Evolutionary conservation across 495 filamentous ascomycete genomes (phyloP).

Genomic region (Jackrogersella multiformis): DNA sequence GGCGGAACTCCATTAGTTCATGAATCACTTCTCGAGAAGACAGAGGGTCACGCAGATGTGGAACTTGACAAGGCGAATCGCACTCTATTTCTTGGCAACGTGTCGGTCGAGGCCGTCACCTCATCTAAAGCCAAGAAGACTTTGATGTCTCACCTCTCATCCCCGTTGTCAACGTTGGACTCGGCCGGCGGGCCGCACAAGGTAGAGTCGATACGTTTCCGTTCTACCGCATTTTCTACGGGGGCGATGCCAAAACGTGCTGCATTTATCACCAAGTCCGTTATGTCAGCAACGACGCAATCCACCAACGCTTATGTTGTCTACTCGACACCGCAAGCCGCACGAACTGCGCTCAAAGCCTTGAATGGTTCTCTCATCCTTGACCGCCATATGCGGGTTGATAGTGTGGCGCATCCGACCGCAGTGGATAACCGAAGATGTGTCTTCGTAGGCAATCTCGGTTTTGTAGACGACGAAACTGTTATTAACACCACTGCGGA

Average conservation of each 20-base stretch:
- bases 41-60: slow-evolving; percentile 51
- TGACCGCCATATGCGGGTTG: slow-evolving; percentile 88
- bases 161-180: slow-evolving; percentile 55
- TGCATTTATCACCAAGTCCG: slow-evolving; percentile 80
- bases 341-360: slow-evolving; percentile 75
- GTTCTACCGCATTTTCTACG: slow-evolving; percentile 83
- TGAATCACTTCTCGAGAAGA: slow-evolving; percentile 58
- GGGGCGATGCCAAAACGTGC: slow-evolving; percentile 87
- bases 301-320: slow-evolving; percentile 96
- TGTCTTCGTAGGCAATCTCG: slow-evolving; percentile 96
- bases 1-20: slow-evolving; percentile 53
- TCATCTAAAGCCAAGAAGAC: slow-evolving; percentile 81
- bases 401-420: slow-evolving; percentile 87
- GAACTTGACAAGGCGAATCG: slow-evolving; percentile 87
- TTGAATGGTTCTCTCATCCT: slow-evolving; percentile 88
- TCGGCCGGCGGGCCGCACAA: slow-evolving; percentile 66
- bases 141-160: slow-evolving; percentile 71
- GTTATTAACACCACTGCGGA: slow-evolving; percentile 68
- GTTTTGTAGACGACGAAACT: slow-evolving; percentile 89
- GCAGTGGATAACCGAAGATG: slow-evolving; percentile 84
- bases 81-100: slow-evolving; percentile 93
- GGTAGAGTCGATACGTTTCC: slow-evolving; percentile 89
- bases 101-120: slow-evolving; percentile 81
- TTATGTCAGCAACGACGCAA: slow-evolving; percentile 88
- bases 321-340: slow-evolving; percentile 75